Conservation (phyloP, 768 basidiomycete species). For the Cystobasidium onofrii region DNA sequence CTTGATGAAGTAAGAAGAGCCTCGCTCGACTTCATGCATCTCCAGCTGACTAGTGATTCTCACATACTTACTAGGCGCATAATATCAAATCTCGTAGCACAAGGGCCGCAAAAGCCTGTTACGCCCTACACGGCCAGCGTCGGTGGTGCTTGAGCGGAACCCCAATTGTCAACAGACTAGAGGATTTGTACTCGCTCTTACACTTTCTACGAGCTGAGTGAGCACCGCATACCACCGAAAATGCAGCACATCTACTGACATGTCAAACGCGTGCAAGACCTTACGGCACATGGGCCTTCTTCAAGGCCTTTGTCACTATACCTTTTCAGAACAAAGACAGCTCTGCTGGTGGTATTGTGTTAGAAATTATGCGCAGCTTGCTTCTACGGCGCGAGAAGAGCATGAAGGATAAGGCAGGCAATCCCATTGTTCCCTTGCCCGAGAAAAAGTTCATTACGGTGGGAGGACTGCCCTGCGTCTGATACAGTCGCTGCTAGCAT, state of each 20-base stretch:
- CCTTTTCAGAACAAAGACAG: constrained; percentile 86
- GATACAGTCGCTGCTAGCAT: not conserved
- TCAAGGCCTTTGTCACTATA: constrained; percentile 76
- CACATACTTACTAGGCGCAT: constrained; percentile 54
- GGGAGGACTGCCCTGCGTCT: not conserved
- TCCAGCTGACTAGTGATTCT: no score
- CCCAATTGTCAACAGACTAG: constrained; percentile 76
- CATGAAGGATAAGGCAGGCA: constrained; percentile 78
- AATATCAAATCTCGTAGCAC: constrained; percentile 82
- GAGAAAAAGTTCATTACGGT: constrained; percentile 67
- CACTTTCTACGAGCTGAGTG: constrained; percentile 48
- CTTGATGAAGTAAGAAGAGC: constrained; percentile 58
- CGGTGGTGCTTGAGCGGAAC: constrained; percentile 94
- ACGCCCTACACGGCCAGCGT: constrained; percentile 65
- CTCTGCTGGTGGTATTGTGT: constrained; percentile 88
- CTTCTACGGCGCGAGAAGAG: constrained; percentile 78
- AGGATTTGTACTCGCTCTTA: constrained; percentile 74
- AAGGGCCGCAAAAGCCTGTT: constrained; percentile 77
- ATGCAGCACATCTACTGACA: not conserved
- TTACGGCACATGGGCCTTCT: constrained; percentile 52
- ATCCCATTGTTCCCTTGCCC: constrained; percentile 78
- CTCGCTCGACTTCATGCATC: no score
- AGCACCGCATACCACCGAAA: constrained; percentile 29
- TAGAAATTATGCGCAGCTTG: constrained; percentile 81
- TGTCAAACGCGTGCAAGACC: not conserved